Percentiles rank a stretch among this genome's conserved stretches.
Conservation (phyloP, 371 early-diverging fungal genomes). For the Apophysomyces variabilis region DNA sequence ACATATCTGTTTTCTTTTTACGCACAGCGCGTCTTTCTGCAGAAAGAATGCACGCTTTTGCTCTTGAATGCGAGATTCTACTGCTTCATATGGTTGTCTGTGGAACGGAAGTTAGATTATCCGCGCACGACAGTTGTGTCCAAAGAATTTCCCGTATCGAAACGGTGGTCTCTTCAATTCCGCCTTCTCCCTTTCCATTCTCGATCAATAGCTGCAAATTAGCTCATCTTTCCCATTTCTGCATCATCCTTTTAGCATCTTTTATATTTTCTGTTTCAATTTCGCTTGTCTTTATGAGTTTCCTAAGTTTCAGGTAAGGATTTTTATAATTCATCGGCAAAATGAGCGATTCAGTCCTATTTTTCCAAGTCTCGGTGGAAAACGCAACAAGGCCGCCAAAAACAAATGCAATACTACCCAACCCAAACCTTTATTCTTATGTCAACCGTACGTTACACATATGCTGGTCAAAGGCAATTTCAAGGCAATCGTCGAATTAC, state of each 20-base stretch:
- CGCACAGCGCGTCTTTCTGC: no score
- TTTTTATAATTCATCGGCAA: not conserved
- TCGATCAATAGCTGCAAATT: no score
- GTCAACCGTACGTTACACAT: conserved; percentile 75
- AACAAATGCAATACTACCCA: conserved; percentile 12
- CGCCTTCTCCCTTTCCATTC: no score
- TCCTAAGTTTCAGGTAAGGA: not conserved
- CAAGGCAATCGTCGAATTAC: conserved; percentile 84
- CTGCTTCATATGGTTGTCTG: no score
- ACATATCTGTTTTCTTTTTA: no score
- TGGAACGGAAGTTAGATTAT: no score
- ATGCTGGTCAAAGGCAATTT: conserved; percentile 93
- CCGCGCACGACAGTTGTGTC: no score
- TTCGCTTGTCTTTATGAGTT: not conserved
- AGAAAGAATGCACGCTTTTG: no score
- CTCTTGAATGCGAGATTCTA: no score
- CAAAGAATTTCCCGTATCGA: no score
- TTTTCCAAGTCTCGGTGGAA: conserved; percentile 6
- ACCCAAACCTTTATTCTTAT: conserved; percentile 75
- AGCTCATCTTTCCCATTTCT: not conserved
- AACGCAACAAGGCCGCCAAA: conserved; percentile 21
- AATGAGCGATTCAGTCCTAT: not conserved
- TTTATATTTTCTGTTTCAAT: not conserved
- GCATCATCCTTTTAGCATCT: not conserved
- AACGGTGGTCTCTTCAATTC: no score